Conservation (phyloP, 495 filamentous ascomycete genomes). For the Trichoderma gamsii region DNA sequence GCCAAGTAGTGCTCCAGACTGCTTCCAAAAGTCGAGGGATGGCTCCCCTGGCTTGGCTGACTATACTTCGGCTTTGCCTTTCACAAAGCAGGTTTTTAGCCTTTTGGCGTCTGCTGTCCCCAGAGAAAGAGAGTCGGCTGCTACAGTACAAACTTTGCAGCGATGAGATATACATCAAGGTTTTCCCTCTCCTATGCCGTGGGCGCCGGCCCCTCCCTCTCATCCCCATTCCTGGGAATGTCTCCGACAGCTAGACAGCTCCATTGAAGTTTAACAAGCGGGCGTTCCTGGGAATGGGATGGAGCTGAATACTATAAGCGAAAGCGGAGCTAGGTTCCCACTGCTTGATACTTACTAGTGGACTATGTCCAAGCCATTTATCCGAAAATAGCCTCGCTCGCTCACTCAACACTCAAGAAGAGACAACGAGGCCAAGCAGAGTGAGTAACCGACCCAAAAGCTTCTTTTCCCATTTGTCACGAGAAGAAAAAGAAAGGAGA, state of each 20-base stretch:
- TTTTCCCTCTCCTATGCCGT: too few species aligned
- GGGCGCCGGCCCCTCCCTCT: too few species aligned
- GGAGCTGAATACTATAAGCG: background rate
- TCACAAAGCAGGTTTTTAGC: background rate
- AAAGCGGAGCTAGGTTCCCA: background rate
- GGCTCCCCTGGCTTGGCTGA: background rate
- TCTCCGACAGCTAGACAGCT: background rate
- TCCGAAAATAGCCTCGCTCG: background rate
- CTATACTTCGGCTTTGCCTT: background rate
- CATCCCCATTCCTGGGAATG: too few species aligned
- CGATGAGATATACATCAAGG: too few species aligned
- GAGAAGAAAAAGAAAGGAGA: background rate
- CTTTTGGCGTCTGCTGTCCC: too few species aligned
- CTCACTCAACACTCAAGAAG: background rate
- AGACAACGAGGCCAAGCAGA: background rate
- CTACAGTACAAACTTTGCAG: too few species aligned
- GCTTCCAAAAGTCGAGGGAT: background rate
- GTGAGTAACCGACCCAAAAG: too few species aligned
- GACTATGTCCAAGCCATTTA: background rate
- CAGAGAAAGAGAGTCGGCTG: too few species aligned
- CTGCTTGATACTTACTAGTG: background rate
- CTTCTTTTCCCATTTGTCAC: too few species aligned
- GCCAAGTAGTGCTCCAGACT: background rate
- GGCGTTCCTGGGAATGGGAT: background rate
- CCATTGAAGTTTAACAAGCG: slow-evolving; percentile 1